Conservation (phyloP, 352 stramenopile genomes). For the Blastocystis sp. region DNA sequence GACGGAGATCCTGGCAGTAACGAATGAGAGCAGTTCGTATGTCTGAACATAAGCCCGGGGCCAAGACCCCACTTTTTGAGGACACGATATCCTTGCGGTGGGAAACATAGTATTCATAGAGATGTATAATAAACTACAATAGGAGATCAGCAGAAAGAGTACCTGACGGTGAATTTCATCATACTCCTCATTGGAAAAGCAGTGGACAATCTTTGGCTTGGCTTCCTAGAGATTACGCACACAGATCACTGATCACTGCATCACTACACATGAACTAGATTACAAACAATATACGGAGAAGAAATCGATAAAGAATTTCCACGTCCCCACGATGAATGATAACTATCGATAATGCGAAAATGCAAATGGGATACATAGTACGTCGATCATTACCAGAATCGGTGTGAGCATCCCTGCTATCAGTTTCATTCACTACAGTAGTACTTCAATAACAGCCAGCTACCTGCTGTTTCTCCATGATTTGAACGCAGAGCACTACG, state of each 20-base stretch:
- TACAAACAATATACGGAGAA: background rate
- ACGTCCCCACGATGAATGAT: background rate
- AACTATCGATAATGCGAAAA: no score
- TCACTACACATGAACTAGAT: background rate
- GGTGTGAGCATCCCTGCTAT: background rate
- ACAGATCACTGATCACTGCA: background rate
- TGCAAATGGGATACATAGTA: no score
- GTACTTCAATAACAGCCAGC: background rate
- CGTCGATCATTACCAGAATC: no score
- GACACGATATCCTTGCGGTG: background rate
- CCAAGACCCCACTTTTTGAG: background rate
- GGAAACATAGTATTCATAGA: background rate
- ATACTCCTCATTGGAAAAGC: background rate
- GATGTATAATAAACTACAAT: background rate
- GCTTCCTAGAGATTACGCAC: background rate
- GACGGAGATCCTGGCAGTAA: background rate
- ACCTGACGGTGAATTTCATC: background rate
- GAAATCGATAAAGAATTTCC: background rate
- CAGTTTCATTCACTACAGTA: background rate
- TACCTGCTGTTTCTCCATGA: background rate
- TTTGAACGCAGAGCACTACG: no score
- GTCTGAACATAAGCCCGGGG: background rate
- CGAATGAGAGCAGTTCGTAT: background rate
- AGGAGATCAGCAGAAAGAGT: background rate
- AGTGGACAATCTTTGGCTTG: background rate